Evolutionary conservation across 306 rosid genomes (phyloP), one percentile per base, ranked within the genome.

Genomic region (Sphenostylis stenocarpa): DNA sequence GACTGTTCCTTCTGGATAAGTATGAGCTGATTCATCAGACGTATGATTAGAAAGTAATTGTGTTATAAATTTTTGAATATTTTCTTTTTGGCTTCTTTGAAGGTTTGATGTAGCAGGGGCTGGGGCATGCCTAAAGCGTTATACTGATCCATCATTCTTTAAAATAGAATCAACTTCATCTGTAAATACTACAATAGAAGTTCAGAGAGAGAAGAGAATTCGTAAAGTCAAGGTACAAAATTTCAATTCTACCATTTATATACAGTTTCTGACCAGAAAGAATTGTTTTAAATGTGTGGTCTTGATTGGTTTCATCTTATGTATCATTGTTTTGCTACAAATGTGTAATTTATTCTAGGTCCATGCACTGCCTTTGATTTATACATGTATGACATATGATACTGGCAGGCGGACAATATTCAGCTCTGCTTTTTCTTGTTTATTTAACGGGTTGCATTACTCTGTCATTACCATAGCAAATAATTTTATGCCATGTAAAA

Each of bases 81-180:
- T 65, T 68, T 75, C 70, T 52, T 61, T 51, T 58, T 63, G 34
- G 41, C 45, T 33, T 89, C 72, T 75, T 68, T 65, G 77, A 83
- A 96, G 99, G 92, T 96, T 93, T 67, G 99, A 96, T 84, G 94
- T 91, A 85, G 97, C 96, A 55, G 99, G 99, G 63, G 99, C 96
- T 80, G 98, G 99, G 80, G 96, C 96, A 45, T 96, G 98, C 85
- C 86, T 96, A 73, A 93, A 88, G 85, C 96, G 99, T 43, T 96
- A 88, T 78, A 92, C 98, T 79, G 96, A 96, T 81, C 99, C 99
- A 7, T 96, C 98, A 23, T 89, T 86, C 85, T 88, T 91, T 82
- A 92, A 88, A 87, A 82, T 71, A 36, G 99, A 88, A 75, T 52
- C 91, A 53, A 84, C 89, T 52, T 76, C 90, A 73, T 78, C 84